Percentiles rank a stretch among this genome's conserved stretches.
Conservation (phyloP, 208 protist species). For the Kentomonas sorsogonicus region DNA sequence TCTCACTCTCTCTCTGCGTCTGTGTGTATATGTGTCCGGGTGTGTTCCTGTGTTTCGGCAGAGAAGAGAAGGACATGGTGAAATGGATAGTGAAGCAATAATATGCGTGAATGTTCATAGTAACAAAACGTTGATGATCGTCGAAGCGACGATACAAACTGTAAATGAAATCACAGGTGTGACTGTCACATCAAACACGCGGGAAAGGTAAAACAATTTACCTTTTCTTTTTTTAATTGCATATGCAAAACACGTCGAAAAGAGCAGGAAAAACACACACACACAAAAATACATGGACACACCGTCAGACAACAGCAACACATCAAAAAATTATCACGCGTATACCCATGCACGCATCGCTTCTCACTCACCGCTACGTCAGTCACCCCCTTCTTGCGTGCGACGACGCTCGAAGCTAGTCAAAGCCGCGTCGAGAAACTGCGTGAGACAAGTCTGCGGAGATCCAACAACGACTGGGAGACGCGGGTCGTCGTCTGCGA, state of each 20-base stretch:
- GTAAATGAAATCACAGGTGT: background rate
- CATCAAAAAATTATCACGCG: too few relatives aligned
- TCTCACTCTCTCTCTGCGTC: too few relatives aligned
- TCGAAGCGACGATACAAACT: background rate
- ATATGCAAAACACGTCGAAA: slow-evolving; percentile 8
- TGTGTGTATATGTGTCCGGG: background rate
- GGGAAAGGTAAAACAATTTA: background rate
- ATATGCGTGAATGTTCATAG: background rate
- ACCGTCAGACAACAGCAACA: too few relatives aligned
- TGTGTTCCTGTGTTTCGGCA: background rate
- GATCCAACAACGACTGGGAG: too few relatives aligned
- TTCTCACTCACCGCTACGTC: too few relatives aligned
- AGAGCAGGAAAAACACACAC: slow-evolving; percentile 5
- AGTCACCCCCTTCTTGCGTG: too few relatives aligned
- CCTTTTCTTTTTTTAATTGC: slow-evolving; percentile 4
- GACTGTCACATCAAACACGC: background rate
- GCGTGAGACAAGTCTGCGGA: too few relatives aligned
- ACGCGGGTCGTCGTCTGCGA: too few relatives aligned
- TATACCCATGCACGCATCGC: too few relatives aligned
- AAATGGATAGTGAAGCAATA: too few relatives aligned
- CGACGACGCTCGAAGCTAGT: too few relatives aligned
- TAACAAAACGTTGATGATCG: background rate
- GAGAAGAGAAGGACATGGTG: background rate
- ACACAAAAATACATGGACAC: slow-evolving; percentile 1
- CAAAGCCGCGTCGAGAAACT: too few relatives aligned